Base-by-base conservation (phyloP, 1,139 yeast genomes). In the Pichia sp. region DNA sequence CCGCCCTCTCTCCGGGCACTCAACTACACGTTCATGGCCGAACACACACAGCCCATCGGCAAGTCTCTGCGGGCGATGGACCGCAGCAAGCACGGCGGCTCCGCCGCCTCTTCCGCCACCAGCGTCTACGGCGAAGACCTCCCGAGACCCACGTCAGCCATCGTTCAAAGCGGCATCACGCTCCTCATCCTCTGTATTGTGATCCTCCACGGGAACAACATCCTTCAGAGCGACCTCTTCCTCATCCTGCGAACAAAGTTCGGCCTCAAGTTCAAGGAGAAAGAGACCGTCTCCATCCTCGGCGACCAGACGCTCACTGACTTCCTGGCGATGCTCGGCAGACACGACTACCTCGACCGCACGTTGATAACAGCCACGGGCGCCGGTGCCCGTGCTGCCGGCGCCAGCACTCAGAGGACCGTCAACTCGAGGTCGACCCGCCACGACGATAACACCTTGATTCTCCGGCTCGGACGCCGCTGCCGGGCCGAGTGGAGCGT, bases 391-490 rank as follows among this genome's bases (percentile, higher is more conserved):
- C 29, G 31, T 13, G 23, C 19, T 10, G 8, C 31, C n/a, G 36
- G 31, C 19, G 55, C 58, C 16, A 61, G 56, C 8, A 13, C 49
- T 4, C 41, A 45, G 15, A 26, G 54, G 57, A 30, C 15, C 11
- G 10, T 57, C 40, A 43, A 56, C 51, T 31, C 57, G 3, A 53
- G 45, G 31, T 47, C 36, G 38, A 49, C 49, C 4, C 63, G 53
- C 7, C 61, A 64, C n/a, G 64, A 61, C 32, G 74, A 71, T 31
- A 69, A 65, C 15, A 57, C 70, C 45, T 64, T 72, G 5, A 71
- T 72, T 41, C 68, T 69, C 45, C 63, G 63, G 6, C 53, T 74
- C 8, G 78, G 77, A 2, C 62, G 76, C 56, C 57, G 77, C 42
- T 65, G 72, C 1, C 53, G 65, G 31, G 57, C 55, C 3, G 78